Evolutionary conservation across 306 rosid genomes (phyloP), one percentile per base, ranked within the genome.

Genomic region (Arachis stenosperma): DNA sequence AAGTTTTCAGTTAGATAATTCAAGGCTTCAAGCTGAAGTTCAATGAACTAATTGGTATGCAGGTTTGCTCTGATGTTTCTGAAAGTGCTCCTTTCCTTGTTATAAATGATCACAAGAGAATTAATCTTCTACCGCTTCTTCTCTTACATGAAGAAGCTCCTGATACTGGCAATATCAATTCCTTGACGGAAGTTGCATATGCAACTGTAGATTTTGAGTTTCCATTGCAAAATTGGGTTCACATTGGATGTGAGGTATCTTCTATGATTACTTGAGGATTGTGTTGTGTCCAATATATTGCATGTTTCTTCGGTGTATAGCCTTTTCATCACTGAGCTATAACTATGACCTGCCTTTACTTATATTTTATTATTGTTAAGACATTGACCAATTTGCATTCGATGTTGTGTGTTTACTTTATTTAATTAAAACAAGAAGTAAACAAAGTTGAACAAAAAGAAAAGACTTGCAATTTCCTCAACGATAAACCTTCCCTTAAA

Each of bases 161-260:
- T 61, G 83, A 70, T 51, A 70, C 70, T 67, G 86, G 78, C 14
- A 80, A 75, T 75, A 55, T 80, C 43, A 48, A 73, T 81, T 79
- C 87, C 39, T 81, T 74, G 83, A 70, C 71, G 15, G 86, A 81
- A 78, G 80, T 78, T 81, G 82, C 88, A 10, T 85, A 80, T 63
- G 86, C 83, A 65, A 78, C 82, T 5, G 65, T 63, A 51, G 88
- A 88, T 72, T 68, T 73, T 55, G 86, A 90, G 80, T 86, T 89
- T 82, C 87, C 90, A 57, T 68, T 71, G 79, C 90, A 85, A 66
- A 88, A 89, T 70, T 93, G 97, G 98, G 87, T 91, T 83, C 97
- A 93, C 80, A 75, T 91, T 74, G 96, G 94, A 67, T 88, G 88
- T 77, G 91, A 93, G 98, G 98, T 91, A 87, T 74, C 74, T 65